Evolutionary conservation across 2,329 filamentous ascomycete species (phyloP), one percentile per base, ranked within the genome.

Genomic region (Ascochyta fabae): DNA sequence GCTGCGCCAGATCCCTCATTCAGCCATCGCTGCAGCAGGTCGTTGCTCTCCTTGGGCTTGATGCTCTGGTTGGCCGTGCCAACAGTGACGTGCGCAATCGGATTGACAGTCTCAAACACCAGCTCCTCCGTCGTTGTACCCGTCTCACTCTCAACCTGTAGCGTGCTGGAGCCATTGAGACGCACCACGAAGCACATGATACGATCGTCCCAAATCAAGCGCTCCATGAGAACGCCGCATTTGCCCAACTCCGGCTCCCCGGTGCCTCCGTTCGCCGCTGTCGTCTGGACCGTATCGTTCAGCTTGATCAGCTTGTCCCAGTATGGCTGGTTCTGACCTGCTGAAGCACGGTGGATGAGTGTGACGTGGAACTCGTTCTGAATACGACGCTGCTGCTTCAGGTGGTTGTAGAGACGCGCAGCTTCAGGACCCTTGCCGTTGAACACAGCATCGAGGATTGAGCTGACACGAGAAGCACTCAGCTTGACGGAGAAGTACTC

Each of bases 31-130:
- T 82, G 82, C 54, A 99, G 75, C 69, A 99, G 66, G 56, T 91
- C 88, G 71, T 99, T 99, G 78, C 93, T 96, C 80, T 99, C 94
- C 76, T 90, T 93, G 0, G 95, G 94, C 79, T 97, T 98, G 68
- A 98, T 86, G 7, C 81, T 75, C 42, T 81, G 76, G 62, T 87
- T 84, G 9, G 87, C 85, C 0, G 95, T 99, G 19, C 95, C 95
- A 7, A 98, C 82, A 0, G 95, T 99, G 56, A 99, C 86, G 73
- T 99, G 95, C 10, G 93, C 87, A 29, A 96, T 82, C 13, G 82
- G 77, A 70, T 99, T 99, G 39, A 85, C 84, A 58, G 88, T 94
- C 51, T 86, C 81, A 50, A 79, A 82, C 5, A 64, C 55, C 39
- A 78, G 48, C 48, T 83, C 77, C 53, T 86, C 85, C 6, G 85